These are phyloP conservation scores for Zygosaccharomyces bailii DNA, from an alignment of 805 yeast genomes.

Conservation along the genomic window DNA sequence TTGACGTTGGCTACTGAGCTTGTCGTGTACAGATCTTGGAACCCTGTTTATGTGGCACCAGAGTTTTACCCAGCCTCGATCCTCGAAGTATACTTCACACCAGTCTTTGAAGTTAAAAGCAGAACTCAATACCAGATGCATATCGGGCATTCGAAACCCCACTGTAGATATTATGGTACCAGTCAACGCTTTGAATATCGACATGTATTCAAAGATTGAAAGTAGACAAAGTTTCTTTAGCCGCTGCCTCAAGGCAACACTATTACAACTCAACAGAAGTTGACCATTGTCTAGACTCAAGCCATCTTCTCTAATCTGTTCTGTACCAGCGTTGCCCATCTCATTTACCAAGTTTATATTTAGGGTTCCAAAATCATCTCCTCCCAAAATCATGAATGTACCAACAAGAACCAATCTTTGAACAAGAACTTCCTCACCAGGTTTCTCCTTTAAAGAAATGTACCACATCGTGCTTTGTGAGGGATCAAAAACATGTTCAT, in stretches of 20 bases:
- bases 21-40: slow-evolving; percentile 12
- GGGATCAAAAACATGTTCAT: slow-evolving; percentile 14
- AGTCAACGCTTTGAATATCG: slow-evolving; percentile 29
- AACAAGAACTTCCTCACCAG: slow-evolving; percentile 9
- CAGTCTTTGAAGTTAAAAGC: slow-evolving; percentile 34
- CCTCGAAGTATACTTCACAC: slow-evolving; percentile 34
- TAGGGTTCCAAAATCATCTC: slow-evolving; percentile 8
- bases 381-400: slow-evolving; percentile 10
- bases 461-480: slow-evolving; percentile 11
- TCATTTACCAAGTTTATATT: slow-evolving; percentile 12
- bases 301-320: slow-evolving; percentile 8
- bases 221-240: slow-evolving; percentile 18
- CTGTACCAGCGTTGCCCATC: slow-evolving; percentile 7
- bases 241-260: slow-evolving; percentile 1
- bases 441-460: slow-evolving; percentile 11
- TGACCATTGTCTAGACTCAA: slow-evolving; percentile 13
- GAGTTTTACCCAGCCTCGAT: slow-evolving; percentile 33
- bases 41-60: slow-evolving; percentile 35
- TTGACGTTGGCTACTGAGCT: slow-evolving; percentile 26
- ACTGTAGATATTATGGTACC: slow-evolving; percentile 29
- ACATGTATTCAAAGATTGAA: slow-evolving; percentile 27
- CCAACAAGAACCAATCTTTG: slow-evolving; percentile 15
- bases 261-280: slow-evolving; percentile 11
- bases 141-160: slow-evolving; percentile 30
- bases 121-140: slow-evolving; percentile 28